phyloP scores from a whole-genome alignment of 2,329 filamentous ascomycete species.

The Ophiocordyceps camponoti-leonardi region DNA sequence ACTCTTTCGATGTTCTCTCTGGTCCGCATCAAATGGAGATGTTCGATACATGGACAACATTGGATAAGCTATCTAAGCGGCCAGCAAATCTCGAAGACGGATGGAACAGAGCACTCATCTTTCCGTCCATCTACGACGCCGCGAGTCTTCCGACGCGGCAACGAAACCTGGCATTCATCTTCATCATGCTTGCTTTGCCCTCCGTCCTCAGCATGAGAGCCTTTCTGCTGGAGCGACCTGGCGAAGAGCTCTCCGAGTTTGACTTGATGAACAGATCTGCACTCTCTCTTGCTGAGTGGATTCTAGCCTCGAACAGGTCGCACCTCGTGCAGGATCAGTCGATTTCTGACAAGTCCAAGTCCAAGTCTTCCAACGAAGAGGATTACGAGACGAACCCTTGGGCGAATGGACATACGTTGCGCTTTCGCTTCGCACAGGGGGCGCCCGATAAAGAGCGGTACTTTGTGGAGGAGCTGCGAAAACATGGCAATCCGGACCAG shows the following conservation, averaged over 20 bases:
- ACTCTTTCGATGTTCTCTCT: background rate
- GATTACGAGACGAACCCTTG: background rate
- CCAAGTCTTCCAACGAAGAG: no score
- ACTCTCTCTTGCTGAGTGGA: constrained; percentile 61
- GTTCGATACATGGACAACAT: background rate
- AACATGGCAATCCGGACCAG: constrained; percentile 6
- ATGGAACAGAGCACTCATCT: constrained; percentile 8
- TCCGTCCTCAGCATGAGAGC: constrained; percentile 38
- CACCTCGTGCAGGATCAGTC: constrained; percentile 58
- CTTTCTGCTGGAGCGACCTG: constrained; percentile 23
- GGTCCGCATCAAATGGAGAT: background rate
- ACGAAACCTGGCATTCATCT: constrained; percentile 13
- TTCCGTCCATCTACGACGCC: constrained; percentile 9
- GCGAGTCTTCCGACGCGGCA: constrained; percentile 5
- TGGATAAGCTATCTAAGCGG: background rate
- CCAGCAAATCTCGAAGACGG: background rate
- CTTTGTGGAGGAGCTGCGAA: constrained; percentile 46
- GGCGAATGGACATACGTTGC: constrained; percentile 26
- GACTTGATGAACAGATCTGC: constrained; percentile 46
- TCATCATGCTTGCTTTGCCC: constrained; percentile 42
- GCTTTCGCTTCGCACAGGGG: constrained; percentile 79
- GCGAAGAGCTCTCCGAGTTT: constrained; percentile 22
- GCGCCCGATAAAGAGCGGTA: constrained; percentile 71
- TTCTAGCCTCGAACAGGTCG: constrained; percentile 76
- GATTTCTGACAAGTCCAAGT: no score